Percentiles rank a stretch among this genome's conserved stretches.
Evolutionary conservation across 2,329 filamentous ascomycete genomes (phyloP).

Genomic region (Furcasterigmium sp.): DNA sequence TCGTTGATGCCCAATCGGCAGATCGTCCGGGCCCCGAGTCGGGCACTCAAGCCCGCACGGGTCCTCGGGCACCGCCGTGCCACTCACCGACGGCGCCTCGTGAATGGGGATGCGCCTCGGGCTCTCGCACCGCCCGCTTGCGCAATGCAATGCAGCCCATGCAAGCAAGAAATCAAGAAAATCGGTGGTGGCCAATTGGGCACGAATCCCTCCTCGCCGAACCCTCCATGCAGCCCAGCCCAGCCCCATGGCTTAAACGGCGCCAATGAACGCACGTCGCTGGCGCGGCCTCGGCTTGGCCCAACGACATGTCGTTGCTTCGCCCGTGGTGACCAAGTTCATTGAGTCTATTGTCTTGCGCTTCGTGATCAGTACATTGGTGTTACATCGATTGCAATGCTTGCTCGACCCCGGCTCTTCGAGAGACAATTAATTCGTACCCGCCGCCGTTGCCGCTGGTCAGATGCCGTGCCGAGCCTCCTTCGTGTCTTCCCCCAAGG

Average conservation of each 20-base stretch:
- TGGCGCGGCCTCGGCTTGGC: neutral
- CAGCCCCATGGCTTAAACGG: too few species aligned
- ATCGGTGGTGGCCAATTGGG: slow-evolving; percentile 4
- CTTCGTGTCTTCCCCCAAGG: too few species aligned
- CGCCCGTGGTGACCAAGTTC: neutral
- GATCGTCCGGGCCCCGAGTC: neutral
- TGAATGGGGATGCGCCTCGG: slow-evolving; percentile 1
- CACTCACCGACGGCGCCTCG: too few species aligned
- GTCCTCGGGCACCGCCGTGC: neutral
- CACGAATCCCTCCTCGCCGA: neutral
- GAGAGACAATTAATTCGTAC: neutral
- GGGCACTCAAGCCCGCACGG: neutral
- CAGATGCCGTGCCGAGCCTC: neutral
- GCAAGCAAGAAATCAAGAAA: too few species aligned
- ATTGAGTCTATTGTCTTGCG: neutral
- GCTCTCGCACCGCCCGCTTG: neutral
- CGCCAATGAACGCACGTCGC: neutral
- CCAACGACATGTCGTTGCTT: slow-evolving; percentile 2
- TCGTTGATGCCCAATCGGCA: neutral
- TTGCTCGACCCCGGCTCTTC: neutral
- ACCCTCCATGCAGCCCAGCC: neutral
- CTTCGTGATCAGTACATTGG: neutral
- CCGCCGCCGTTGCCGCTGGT: too few species aligned
- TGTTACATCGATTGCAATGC: neutral
- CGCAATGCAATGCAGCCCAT: too few species aligned